These are phyloP conservation scores for Rubus parviflorus DNA, from an alignment of 306 rosid species.

Conservation along the genomic window DNA sequence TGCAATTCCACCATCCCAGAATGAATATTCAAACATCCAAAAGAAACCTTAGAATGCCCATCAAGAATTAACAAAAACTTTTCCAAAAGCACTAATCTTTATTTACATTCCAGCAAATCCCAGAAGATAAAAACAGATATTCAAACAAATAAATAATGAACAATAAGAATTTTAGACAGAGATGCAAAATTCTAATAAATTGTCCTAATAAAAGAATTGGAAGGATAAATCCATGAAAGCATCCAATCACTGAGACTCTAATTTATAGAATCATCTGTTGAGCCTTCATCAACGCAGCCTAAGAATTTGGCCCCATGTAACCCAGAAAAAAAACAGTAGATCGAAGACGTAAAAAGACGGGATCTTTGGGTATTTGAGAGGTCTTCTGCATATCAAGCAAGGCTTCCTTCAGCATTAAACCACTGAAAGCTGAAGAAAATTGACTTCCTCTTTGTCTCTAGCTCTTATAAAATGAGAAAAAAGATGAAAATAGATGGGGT, in stretches of 20 bases:
- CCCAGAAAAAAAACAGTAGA: too few relatives aligned
- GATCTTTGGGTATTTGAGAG: slow-evolving; percentile 13
- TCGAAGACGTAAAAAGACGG: slow-evolving; percentile 26
- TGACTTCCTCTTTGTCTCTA: slow-evolving; percentile 27
- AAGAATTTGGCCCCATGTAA: too few relatives aligned
- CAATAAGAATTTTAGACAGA: background rate
- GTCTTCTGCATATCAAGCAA: slow-evolving; percentile 40
- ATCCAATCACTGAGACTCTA: too few relatives aligned
- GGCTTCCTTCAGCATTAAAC: slow-evolving; percentile 39
- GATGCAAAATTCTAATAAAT: too few relatives aligned
- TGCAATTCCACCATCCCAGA: too few relatives aligned
- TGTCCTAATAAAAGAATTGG: too few relatives aligned
- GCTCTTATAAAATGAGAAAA: background rate
- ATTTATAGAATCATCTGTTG: too few relatives aligned
- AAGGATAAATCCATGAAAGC: too few relatives aligned
- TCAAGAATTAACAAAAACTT: background rate
- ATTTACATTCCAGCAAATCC: slow-evolving; percentile 12
- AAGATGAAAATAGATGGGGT: too few relatives aligned
- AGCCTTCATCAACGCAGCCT: too few relatives aligned
- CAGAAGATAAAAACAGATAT: slow-evolving; percentile 20
- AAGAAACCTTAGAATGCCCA: too few relatives aligned
- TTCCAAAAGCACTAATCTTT: background rate
- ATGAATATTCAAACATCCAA: too few relatives aligned
- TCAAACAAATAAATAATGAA: slow-evolving; percentile 8
- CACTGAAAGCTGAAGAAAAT: slow-evolving; percentile 32